Conservation (phyloP, 1,284 basidiomycete genomes). For the Flammula alnicola region DNA sequence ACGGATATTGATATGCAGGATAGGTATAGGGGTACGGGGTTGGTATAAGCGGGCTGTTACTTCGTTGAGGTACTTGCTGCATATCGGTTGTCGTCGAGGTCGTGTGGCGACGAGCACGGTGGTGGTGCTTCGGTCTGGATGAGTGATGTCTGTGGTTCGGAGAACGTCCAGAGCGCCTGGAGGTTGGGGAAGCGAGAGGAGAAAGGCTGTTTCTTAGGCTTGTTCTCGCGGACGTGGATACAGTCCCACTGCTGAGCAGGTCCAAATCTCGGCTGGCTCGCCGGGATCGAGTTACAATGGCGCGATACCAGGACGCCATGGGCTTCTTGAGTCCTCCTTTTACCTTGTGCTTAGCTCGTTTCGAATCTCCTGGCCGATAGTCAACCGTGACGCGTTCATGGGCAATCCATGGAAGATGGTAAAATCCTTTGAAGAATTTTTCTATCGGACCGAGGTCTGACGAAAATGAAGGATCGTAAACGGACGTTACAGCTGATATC, state of each 20-base stretch:
- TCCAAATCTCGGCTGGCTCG: slow-evolving; percentile 26
- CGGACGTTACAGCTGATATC: slow-evolving; percentile 31
- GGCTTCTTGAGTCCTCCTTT: slow-evolving; percentile 34
- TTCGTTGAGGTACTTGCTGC: slow-evolving; percentile 17
- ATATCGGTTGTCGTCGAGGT: slow-evolving; percentile 17
- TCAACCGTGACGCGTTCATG: slow-evolving; percentile 42
- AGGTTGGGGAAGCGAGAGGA: slow-evolving; percentile 21
- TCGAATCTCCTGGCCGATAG: slow-evolving; percentile 37
- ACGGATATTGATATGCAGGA: slow-evolving; percentile 26
- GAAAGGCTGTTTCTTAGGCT: slow-evolving; percentile 18
- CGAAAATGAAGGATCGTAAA: slow-evolving; percentile 42
- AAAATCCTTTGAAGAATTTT: slow-evolving; percentile 42
- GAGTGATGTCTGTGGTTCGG: slow-evolving; percentile 17
- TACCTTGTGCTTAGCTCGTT: slow-evolving; percentile 27
- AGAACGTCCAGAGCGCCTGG: slow-evolving; percentile 22
- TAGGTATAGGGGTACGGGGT: slow-evolving; percentile 27
- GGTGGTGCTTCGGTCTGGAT: slow-evolving; percentile 16
- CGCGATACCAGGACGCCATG: slow-evolving; percentile 40
- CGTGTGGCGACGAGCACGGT: slow-evolving; percentile 15
- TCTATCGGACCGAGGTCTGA: slow-evolving; percentile 40
- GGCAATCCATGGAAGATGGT: slow-evolving; percentile 44
- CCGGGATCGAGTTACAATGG: slow-evolving; percentile 25
- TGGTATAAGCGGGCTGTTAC: slow-evolving; percentile 23
- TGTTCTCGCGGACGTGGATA: slow-evolving; percentile 6
- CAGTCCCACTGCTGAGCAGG: slow-evolving; percentile 26